Base-by-base conservation (phyloP, 129 eudicot species). In the Glebionis coronaria region DNA sequence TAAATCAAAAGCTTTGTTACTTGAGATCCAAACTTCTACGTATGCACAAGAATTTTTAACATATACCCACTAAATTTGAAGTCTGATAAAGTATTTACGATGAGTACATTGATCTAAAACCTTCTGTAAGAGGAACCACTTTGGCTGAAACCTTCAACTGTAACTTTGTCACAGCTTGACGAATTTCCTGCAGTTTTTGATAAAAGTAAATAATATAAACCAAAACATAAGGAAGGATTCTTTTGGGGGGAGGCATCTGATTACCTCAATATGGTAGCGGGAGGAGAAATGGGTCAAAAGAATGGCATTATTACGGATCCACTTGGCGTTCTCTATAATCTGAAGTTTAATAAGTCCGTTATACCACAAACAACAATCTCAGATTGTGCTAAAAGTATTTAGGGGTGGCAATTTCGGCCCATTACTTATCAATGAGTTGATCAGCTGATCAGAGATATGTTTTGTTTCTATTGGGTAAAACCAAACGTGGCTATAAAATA, bases 241-340 rank as follows among this genome's bases (percentile, higher is more conserved):
- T 35, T 35, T 35, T 42, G 27, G 16, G 1, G 12, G 11, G 25
- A 3, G 56, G 56, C 14, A 44, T 64, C 45, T 58, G 40, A 56
- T 78, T 86, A 93, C 98, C 98, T 93, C 98, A 31, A 86, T 70
- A 70, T 79, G 85, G 79, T 93, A 93, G 29, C 97, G 97, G 11
- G 98, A 79, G 29, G 98, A 93, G 71, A 93, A 93, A 79, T 93
- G 98, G 64, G 98, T 93, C 87, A 93, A 66, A 58, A 93, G 71
- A 64, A 93, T 29, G 38, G 98, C 44, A 56, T 84, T 82, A 82
- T 86, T 93, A 67, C 97, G 82, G 49, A 93, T 84, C 98, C 98
- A 93, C 55, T 88, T 71, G n/a, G 97, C 87, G 59, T 93, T 81
- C 53, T 86, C 95, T 15, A 75, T 71, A 74, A 93, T 82, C 98